Conservation (phyloP, 169 alveolate species). For the Cyclospora cayetanensis region DNA sequence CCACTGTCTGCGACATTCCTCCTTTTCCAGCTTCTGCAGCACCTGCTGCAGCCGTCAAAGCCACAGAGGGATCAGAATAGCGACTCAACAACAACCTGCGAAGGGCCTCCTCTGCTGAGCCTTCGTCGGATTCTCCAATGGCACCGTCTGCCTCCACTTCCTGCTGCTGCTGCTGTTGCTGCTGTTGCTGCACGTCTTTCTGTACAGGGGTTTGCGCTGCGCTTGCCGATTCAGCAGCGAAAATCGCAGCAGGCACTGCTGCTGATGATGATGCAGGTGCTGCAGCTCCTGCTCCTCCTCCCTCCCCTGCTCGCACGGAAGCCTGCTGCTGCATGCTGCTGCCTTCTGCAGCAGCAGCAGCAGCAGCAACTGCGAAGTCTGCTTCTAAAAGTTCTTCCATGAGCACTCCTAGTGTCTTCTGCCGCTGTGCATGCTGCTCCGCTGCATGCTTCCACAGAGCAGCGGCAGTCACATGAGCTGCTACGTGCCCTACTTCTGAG, state of each 20-base stretch:
- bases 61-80: neutral
- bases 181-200: neutral
- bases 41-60: neutral
- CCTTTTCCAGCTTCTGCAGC: neutral
- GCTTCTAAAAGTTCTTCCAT: neutral
- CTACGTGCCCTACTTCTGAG: constrained; percentile 87
- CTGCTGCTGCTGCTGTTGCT: constrained; percentile 5
- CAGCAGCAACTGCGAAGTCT: constrained; percentile 16
- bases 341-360: constrained; percentile 4
- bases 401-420: neutral
- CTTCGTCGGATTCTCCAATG: neutral
- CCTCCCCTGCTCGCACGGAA: neutral
- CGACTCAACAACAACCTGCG: neutral
- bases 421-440: neutral
- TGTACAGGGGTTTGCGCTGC: neutral
- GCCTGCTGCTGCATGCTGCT: neutral
- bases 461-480: constrained; percentile 86
- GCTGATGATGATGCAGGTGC: neutral
- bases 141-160: neutral
- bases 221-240: neutral
- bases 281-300: neutral
- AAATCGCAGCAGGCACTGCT: neutral
- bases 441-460: constrained; percentile 76
- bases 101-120: neutral
- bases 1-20: too few relatives aligned